Evolutionary conservation across 345 rosid species (phyloP).

Genomic region (Schrenkiella parvula): DNA sequence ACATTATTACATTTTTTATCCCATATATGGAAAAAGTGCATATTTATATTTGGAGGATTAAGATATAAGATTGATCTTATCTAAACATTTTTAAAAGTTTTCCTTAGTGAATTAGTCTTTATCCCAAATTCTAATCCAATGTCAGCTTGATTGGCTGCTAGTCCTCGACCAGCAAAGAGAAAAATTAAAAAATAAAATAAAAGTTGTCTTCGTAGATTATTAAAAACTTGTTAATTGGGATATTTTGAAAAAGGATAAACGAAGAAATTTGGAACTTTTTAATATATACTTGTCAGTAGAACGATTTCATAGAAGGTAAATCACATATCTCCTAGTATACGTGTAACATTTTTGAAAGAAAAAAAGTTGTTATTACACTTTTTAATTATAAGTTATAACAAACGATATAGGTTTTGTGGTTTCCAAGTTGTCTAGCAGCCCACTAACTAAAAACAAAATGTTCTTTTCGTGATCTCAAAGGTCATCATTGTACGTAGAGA

Average conservation of each 20-base stretch:
- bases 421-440: conserved; percentile 17
- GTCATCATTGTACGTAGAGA: conserved; percentile 11
- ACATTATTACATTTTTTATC: neutral
- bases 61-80: conserved; percentile 20
- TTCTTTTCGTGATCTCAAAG: conserved; percentile 16
- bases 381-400: neutral
- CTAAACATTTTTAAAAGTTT: neutral
- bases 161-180: neutral
- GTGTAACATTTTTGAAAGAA: neutral
- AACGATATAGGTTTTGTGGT: neutral
- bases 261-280: neutral
- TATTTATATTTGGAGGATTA: neutral
- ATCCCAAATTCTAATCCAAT: conserved; percentile 11
- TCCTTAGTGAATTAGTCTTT: neutral
- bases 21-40: neutral
- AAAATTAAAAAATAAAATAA: neutral
- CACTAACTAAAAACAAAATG: neutral
- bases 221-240: neutral
- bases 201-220: neutral
- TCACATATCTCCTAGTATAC: neutral
- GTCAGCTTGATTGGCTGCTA: neutral
- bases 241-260: neutral
- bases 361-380: neutral
- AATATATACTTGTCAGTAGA: neutral
- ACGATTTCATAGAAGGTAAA: neutral